phyloP scores from a whole-genome alignment of 108 stramenopile species.

The Pelagomonas calceolata region DNA sequence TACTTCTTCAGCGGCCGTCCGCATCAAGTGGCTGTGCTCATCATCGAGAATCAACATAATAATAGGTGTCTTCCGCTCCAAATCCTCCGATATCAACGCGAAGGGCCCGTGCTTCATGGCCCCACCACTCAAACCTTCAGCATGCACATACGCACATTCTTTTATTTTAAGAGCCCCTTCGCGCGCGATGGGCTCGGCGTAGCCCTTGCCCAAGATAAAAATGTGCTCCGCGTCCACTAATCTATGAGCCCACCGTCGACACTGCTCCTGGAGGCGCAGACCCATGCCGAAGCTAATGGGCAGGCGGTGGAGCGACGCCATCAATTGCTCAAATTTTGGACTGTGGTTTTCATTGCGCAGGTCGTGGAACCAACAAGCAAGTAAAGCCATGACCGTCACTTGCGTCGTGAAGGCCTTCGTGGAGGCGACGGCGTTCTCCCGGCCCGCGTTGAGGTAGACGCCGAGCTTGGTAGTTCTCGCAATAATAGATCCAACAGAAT shows the following conservation, averaged over 20 bases:
- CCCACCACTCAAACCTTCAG: conserved; percentile 96
- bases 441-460: conserved; percentile 96
- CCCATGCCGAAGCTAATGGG: conserved; percentile 97
- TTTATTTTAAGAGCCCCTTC: conserved; percentile 99
- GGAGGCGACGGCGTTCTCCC: conserved; percentile 98
- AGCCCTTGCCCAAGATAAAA: conserved; percentile 91
- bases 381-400: conserved; percentile 88
- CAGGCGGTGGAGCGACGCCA: conserved; percentile 84
- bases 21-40: conserved; percentile 85
- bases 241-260: conserved; percentile 59
- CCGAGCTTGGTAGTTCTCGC: conserved; percentile 90
- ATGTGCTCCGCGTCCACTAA: conserved; percentile 82
- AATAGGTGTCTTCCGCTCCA: conserved; percentile 88
- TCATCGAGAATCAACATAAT: conserved; percentile 97
- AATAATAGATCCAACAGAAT: conserved; percentile 91
- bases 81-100: conserved; percentile 54
- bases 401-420: conserved; percentile 99
- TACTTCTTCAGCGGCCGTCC: conserved; percentile 84
- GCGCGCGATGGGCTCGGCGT: conserved; percentile 83
- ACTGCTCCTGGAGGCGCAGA: conserved; percentile 69
- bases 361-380: conserved; percentile 90
- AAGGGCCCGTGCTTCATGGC: conserved; percentile 99
- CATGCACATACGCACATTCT: conserved; percentile 98
- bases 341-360: conserved; percentile 24
- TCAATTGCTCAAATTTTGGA: conserved; percentile 44